Percentiles rank a stretch among this genome's conserved stretches.
Evolutionary conservation across 2,329 filamentous ascomycete species (phyloP).

Genomic region (Stemphylium beticola): DNA sequence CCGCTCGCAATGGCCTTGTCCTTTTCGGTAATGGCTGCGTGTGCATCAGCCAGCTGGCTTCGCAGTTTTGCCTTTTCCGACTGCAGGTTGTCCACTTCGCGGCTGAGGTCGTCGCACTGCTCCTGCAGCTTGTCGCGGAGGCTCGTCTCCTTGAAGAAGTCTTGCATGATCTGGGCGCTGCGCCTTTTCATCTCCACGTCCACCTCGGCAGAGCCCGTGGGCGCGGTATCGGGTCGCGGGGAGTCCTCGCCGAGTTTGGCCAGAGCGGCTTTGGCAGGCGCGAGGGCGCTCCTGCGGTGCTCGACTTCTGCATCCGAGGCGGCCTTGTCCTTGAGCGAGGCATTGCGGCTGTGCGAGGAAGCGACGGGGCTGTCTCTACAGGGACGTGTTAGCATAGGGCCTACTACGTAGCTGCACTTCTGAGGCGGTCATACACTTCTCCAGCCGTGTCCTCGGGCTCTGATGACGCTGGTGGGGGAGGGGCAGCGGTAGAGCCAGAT

Average conservation of each 20-base stretch:
- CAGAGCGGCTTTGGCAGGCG: conserved; percentile 37
- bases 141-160: conserved; percentile 49
- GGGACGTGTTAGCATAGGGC: background rate
- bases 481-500: conserved; percentile 27
- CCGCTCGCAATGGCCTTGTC: conserved; percentile 37
- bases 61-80: conserved; percentile 40
- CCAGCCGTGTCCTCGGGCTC: conserved; percentile 11
- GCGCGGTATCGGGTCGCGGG: conserved; percentile 42
- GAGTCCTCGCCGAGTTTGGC: conserved; percentile 38
- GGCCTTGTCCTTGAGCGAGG: conserved; percentile 41
- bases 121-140: conserved; percentile 46
- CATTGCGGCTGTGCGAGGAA: conserved; percentile 31
- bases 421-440: conserved; percentile 8
- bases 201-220: conserved; percentile 37
- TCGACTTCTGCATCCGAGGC: conserved; percentile 47
- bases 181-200: conserved; percentile 41
- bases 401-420: background rate
- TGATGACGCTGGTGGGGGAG: conserved; percentile 15
- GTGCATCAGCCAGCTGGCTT: conserved; percentile 40
- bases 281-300: conserved; percentile 32
- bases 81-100: conserved; percentile 42
- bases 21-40: conserved; percentile 40
- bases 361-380: conserved; percentile 30
- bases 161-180: conserved; percentile 47
- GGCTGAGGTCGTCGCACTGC: conserved; percentile 41